These are phyloP conservation scores for Circinella umbellata DNA, from an alignment of 371 early-diverging fungal genomes.

Conservation along the genomic window DNA sequence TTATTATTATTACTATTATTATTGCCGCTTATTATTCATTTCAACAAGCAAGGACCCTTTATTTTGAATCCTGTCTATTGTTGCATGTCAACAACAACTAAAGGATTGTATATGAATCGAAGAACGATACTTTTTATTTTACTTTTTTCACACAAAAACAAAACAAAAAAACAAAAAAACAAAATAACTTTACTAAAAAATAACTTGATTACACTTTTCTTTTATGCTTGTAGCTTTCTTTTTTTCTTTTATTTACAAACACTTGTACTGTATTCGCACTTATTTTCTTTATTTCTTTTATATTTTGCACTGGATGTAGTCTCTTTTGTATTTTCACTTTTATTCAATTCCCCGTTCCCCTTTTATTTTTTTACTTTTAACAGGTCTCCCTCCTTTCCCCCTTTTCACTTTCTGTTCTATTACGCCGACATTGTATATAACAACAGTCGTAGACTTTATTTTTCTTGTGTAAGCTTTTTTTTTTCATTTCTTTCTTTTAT, in stretches of 20 bases:
- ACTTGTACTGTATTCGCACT: conserved; percentile 5
- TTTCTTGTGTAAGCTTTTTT: conserved; percentile 5
- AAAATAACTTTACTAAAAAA: background rate
- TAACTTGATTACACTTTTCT: background rate
- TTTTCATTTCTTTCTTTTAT: background rate
- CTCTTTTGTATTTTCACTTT: background rate
- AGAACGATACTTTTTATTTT: background rate
- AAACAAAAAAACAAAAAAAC: too few species aligned
- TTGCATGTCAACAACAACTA: background rate
- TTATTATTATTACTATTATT: too few species aligned
- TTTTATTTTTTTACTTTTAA: background rate
- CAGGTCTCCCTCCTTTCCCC: background rate
- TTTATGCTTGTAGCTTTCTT: conserved; percentile 1
- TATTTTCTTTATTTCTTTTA: background rate
- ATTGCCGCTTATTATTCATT: too few species aligned
- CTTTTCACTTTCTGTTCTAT: background rate
- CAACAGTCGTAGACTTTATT: conserved; percentile 1
- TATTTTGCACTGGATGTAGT: conserved; percentile 8
- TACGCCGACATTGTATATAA: conserved; percentile 2
- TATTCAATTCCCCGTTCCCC: background rate
- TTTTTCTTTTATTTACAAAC: background rate
- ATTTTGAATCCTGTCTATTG: background rate
- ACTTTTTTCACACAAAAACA: too few species aligned
- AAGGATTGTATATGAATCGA: conserved; percentile 10
- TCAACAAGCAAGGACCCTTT: background rate